These are phyloP conservation scores for Cymbopogon flexuosus DNA, from an alignment of 202 grass and related monocot species.

Conservation along the genomic window DNA sequence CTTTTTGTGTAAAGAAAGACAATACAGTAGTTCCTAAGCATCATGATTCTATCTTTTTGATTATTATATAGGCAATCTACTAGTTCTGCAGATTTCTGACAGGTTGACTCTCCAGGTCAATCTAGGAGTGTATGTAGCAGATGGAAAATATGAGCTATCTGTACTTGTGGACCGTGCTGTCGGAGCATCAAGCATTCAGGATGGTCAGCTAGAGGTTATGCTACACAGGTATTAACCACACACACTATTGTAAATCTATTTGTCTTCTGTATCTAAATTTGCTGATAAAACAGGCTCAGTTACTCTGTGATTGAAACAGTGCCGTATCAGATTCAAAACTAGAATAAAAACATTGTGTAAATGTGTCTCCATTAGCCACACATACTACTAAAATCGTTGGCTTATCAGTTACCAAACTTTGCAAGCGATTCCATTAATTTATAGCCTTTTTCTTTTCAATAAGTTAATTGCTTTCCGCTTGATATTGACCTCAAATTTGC, in stretches of 20 bases:
- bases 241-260: neutral
- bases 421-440: neutral
- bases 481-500: neutral
- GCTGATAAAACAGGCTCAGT: neutral
- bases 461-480: neutral
- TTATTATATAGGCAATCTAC: neutral
- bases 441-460: neutral
- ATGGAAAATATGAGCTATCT: neutral
- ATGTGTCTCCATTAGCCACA: neutral
- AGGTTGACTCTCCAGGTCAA: neutral
- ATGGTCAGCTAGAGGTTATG: neutral
- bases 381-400: neutral
- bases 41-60: too few relatives aligned
- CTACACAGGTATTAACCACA: neutral
- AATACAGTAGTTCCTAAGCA: neutral
- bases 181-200: neutral
- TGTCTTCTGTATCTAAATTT: neutral
- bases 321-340: neutral
- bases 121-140: neutral
- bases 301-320: neutral
- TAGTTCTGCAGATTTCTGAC: neutral
- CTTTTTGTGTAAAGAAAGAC: neutral
- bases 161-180: neutral
- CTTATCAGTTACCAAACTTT: neutral
- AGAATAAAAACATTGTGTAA: neutral